Base-by-base conservation (phyloP, 805 yeast genomes). In the Sugiyamaella chiloensis region DNA sequence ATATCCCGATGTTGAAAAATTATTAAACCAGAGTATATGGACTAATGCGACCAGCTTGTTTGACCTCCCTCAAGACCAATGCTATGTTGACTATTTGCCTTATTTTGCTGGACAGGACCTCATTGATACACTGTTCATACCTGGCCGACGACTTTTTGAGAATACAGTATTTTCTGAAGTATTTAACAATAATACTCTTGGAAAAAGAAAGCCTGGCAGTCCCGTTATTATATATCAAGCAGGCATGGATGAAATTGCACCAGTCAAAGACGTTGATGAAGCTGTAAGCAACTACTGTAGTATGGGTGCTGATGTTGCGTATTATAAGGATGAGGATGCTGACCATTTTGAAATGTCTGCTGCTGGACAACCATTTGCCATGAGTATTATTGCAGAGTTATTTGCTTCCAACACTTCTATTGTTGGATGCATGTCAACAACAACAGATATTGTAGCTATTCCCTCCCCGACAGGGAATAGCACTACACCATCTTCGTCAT, bases 151-250 rank as follows among this genome's bases (percentile, higher is more conserved):
- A 47, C 29, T 59, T 19, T 59, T 49, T 44, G 17, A 20, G 30
- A 50, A 51, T 20, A 31, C 35, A 21, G 37, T 52, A 19, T 37
- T 52, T 17, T 42, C 27, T 17, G 37, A 49, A 32, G 36, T 48
- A 34, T 43, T 50, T 24, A 42, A 46, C 32, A 52, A 52, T 8
- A 51, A 53, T 16, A 44, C 59, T 24, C 30, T 48, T 44, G 56
- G 52, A 9, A 50, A 31, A 4, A 12, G 51, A 8, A 40, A 44
- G 5, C 61, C 61, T 3, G 39, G 23, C 11, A 31, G 46, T 19
- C 63, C 60, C 2, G 20, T 58, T 44, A 50, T 42, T 36, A 50
- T 59, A n/a, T 58, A 55, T 46, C 56, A 59, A 24, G 58, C 60
- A 24, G 49, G 36, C 14, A 24, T 39, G 21, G 63, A 59, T 37